Evolutionary conservation across 2,329 filamentous ascomycete genomes (phyloP), one percentile per base, ranked within the genome.

Genomic region (Myriosclerotinia curreyana): DNA sequence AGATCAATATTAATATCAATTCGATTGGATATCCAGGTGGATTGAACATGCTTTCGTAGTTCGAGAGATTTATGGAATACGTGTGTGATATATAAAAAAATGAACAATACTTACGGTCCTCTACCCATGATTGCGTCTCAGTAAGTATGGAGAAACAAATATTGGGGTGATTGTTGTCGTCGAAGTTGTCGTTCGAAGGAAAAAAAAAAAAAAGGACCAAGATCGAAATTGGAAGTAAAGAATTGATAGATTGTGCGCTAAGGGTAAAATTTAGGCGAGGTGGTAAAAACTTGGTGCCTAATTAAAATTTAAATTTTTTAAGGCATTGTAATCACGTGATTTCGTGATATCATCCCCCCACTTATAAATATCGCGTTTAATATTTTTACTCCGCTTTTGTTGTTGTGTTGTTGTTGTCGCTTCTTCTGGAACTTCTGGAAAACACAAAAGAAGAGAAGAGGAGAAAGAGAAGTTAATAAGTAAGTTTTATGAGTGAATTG

Each of bases 111-210:
- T 71, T 70, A 74, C 72, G 71, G 72, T 81, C 81, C 81, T 76
- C 80, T 79, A 77, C 77, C 79, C 81, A 82, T 83, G 65, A 66
- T 74, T 68, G 68, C 71, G 68, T 69, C 68, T 74, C 68, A 65
- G 64, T 66, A 28, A 64, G 61, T 44, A 64, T 67, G 66, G 49
- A 58, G 49, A 62, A 55, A 62, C 60, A 38, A 62, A 25, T 55
- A 46, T 48, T 22, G 52, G 60, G 52, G 53, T 64, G 61, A 28
- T 64, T 58, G 53, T 64, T 64, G 61, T 55, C 44, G 61, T 59
- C 54, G 61, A 58, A 60, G 61, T 64, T 64, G 61, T 64, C 61
- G 61, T 22, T 38, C n/a, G 12, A 40, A 54, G 25, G 38, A 40
- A 49, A 48, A 36, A 31, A 5, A 3, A 1, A 3, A 3, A 31